Evolutionary conservation across 352 stramenopile genomes (phyloP).

Genomic region (Detonula confervacea): DNA sequence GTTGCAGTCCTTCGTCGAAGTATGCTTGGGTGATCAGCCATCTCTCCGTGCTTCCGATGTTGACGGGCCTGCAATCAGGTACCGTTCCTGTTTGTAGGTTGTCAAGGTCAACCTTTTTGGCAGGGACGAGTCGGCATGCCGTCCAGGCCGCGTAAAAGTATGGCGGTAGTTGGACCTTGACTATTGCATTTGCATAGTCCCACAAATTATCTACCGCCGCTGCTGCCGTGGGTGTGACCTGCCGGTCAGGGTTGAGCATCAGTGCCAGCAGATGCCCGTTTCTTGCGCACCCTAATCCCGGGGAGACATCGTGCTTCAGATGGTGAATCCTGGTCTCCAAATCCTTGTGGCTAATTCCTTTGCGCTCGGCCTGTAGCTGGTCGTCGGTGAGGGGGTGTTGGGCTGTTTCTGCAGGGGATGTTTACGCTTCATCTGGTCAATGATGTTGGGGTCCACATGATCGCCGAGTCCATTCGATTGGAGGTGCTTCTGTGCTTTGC

Average conservation of each 20-base stretch:
- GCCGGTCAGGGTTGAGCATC: background rate
- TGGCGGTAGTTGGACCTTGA: background rate
- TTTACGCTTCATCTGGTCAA: slow-evolving; percentile 5
- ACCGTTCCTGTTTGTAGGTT: background rate
- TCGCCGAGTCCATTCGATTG: slow-evolving; percentile 12
- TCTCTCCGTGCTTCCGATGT: background rate
- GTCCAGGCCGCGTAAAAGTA: slow-evolving; percentile 26
- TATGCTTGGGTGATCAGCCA: background rate
- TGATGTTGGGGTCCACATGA: background rate
- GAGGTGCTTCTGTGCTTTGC: slow-evolving; percentile 7
- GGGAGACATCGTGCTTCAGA: slow-evolving; percentile 7
- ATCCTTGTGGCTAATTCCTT: background rate
- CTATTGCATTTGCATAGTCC: slow-evolving; percentile 2
- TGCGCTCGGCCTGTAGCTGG: background rate
- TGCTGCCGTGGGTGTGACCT: slow-evolving; percentile 4
- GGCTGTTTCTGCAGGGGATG: background rate
- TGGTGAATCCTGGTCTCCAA: background rate
- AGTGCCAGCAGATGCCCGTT: slow-evolving; percentile 10
- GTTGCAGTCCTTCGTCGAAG: background rate
- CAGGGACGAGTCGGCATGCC: background rate
- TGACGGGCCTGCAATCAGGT: background rate
- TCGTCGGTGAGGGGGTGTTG: background rate
- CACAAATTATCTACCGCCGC: slow-evolving; percentile 8
- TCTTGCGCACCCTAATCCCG: slow-evolving; percentile 2
- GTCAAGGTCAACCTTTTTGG: slow-evolving; percentile 2